These are phyloP conservation scores for Gossypium davidsonii DNA, from an alignment of 441 rosid genomes.

Conservation along the genomic window DNA sequence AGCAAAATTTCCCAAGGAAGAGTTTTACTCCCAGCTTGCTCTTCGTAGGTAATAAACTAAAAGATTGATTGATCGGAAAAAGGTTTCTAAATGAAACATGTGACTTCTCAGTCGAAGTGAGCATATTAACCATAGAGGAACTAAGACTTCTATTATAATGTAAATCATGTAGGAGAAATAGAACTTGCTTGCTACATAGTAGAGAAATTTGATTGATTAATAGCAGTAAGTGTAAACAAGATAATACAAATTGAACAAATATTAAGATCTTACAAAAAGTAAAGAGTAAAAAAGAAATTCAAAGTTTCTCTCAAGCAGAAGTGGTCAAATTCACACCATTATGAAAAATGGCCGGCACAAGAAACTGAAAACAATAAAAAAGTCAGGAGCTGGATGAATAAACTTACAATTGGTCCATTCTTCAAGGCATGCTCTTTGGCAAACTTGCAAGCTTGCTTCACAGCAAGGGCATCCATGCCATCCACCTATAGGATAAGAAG, in stretches of 20 bases:
- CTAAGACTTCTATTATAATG: background rate
- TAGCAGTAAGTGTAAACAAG: background rate
- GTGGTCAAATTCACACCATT: background rate
- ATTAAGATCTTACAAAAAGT: background rate
- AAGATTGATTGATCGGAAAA: background rate
- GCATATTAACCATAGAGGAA: background rate
- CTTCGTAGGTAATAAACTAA: background rate
- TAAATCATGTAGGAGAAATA: background rate
- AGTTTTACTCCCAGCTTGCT: background rate
- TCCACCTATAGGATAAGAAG: constrained; percentile 55
- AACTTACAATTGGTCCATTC: constrained; percentile 91
- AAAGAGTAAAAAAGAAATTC: background rate
- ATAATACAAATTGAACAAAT: background rate
- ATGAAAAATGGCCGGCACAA: background rate
- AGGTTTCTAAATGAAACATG: background rate
- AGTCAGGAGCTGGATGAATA: background rate
- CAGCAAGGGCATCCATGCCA: constrained; percentile 94
- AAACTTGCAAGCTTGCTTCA: constrained; percentile 90
- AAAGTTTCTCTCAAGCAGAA: background rate
- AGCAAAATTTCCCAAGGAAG: background rate
- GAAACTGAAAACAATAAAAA: background rate
- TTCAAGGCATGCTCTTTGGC: constrained; percentile 87
- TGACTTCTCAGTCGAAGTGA: background rate
- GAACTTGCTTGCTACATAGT: background rate
- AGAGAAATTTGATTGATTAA: background rate